Evolutionary conservation across 805 yeast species (phyloP), one percentile per base, ranked within the genome.

Genomic region (Clavispora phyllophila): DNA sequence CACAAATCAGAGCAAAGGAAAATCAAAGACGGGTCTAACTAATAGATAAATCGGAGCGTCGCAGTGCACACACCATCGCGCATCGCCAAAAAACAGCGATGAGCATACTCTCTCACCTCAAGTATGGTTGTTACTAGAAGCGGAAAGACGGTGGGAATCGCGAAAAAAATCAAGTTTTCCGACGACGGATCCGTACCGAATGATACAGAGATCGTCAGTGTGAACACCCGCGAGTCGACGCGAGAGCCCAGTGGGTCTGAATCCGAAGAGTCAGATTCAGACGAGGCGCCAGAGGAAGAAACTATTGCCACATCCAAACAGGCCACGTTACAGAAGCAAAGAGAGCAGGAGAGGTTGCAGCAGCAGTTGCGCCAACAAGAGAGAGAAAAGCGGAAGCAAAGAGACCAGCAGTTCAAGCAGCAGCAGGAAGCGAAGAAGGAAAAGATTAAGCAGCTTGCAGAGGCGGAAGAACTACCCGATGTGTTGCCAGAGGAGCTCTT

Each of bases 211-310:
- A 34, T 44, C 5, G 34, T 42, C 8, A 24, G 20, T 5, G 36
- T 37, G 50, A 47, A 42, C 35, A 45, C 45, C 42, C 48, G 40
- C 47, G 52, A 45, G 18, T 23, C 48, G 3, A 39, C 50, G 10
- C 37, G 25, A 10, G 51, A 45, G 27, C 47, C 60, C 9, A 60
- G 57, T 5, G 57, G 50, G 29, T 53, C 50, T 18, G 54, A 43
- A 15, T 51, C 47, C 17, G 37, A 43, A 3, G 63, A 50, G 10
- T 45, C 45, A 15, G 65, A 53, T 9, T 50, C 54, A 2, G 50
- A 68, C 48, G 72, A 65, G 8, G 75, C 74, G 1, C 75, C 75
- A 13, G 75, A 70, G 53, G 75, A 69, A 48, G 74, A 70, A 43
- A 62, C 71, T 8, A 62, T 64, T 5, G 42, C 56, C 7, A 48